A percentile compares a stretch with the other conserved stretches of the same genome.
These are phyloP conservation scores for Eustoma russellianum DNA, from an alignment of 257 asterid species.

Conservation along the genomic window DNA sequence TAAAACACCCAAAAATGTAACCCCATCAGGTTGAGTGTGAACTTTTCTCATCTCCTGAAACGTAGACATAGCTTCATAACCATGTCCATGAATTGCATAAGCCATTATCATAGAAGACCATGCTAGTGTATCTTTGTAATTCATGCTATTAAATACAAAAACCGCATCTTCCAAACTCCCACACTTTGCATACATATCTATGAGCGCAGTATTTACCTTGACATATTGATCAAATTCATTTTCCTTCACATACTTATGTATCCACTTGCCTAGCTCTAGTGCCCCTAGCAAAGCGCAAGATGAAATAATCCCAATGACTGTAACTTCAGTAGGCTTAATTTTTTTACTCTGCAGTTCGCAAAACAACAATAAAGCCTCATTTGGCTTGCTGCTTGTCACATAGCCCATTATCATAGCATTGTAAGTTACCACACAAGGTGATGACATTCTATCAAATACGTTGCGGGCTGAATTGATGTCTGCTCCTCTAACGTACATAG, in stretches of 20 bases:
- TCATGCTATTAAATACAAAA: conserved; percentile 20
- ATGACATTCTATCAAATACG: conserved; percentile 16
- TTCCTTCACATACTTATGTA: conserved; percentile 21
- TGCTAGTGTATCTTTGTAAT: conserved; percentile 23
- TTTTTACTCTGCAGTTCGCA: conserved; percentile 20
- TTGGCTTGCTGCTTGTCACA: conserved; percentile 28
- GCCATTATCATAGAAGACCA: conserved; percentile 39
- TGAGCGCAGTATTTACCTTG: conserved; percentile 31
- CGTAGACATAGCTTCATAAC: conserved; percentile 19
- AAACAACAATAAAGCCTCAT: conserved; percentile 22
- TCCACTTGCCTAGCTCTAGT: conserved; percentile 28
- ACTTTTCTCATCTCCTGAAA: conserved; percentile 21
- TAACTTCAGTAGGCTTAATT: conserved; percentile 27
- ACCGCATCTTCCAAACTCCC: conserved; percentile 33
- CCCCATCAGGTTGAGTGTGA: conserved; percentile 20
- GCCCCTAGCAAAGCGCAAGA: conserved; percentile 31
- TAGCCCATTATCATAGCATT: conserved; percentile 25
- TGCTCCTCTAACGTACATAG: conserved; percentile 23
- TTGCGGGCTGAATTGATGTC: conserved; percentile 15
- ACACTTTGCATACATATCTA: conserved; percentile 40
- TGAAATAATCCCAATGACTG: conserved; percentile 27
- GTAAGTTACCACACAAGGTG: conserved; percentile 28
- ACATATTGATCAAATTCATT: conserved; percentile 20
- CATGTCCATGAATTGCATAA: conserved; percentile 30
- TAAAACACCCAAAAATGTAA: conserved; percentile 27